Conservation (phyloP, 106 monocot species). For the Dendrobium huoshanense region DNA sequence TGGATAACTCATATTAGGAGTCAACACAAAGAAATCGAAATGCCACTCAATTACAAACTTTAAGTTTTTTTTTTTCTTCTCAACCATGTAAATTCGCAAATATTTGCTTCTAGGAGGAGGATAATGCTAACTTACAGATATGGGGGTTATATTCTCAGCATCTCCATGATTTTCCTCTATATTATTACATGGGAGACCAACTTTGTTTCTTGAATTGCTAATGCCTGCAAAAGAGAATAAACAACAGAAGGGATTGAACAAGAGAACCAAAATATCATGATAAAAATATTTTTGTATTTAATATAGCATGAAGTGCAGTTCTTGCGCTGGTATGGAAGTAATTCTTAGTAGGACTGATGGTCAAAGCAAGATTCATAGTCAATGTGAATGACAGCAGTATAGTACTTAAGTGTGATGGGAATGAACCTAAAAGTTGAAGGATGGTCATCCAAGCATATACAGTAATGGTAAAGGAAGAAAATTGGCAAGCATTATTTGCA, state of each 20-base stretch:
- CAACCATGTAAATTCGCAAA: not conserved
- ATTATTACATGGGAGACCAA: conserved; percentile 6
- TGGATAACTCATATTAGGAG: not conserved
- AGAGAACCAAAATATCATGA: not conserved
- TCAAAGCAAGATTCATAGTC: not conserved
- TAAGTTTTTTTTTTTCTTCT: not conserved
- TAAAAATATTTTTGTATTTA: not conserved
- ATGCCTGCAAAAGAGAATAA: conserved; percentile 18
- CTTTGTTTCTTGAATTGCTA: conserved; percentile 15
- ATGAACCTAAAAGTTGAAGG: not conserved
- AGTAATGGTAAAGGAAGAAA: too few relatives aligned
- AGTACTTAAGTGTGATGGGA: not conserved
- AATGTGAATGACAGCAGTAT: not conserved
- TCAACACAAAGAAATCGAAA: too few relatives aligned
- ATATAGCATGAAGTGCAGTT: not conserved
- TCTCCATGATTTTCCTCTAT: conserved; percentile 9
- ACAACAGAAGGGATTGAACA: not conserved
- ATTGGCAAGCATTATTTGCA: too few relatives aligned
- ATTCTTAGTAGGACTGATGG: not conserved
- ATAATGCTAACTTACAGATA: conserved; percentile 5
- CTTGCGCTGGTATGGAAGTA: not conserved
- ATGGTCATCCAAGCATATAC: not conserved
- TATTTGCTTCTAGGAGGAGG: not conserved
- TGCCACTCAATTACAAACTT: not conserved
- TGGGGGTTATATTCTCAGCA: not conserved